These are phyloP conservation scores for Panicum virgatum DNA, from an alignment of 202 grass and related monocot genomes.

Conservation along the genomic window DNA sequence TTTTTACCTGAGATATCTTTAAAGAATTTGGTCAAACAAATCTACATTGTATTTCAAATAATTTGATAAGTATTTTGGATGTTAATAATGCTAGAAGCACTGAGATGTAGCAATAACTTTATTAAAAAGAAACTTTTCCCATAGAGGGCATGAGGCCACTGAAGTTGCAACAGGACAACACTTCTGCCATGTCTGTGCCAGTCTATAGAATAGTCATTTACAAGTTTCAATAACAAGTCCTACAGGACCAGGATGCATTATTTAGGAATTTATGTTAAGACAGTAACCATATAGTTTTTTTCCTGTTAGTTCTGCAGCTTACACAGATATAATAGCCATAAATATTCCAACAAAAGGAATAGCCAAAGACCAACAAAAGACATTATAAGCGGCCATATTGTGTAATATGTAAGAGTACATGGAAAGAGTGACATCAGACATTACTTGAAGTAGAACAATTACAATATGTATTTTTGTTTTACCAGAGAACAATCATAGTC, in stretches of 20 bases:
- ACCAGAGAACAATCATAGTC: neutral
- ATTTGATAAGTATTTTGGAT: slow-evolving; percentile 19
- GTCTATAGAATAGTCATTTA: neutral
- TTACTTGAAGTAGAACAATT: neutral
- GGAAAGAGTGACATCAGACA: neutral
- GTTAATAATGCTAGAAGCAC: slow-evolving; percentile 5
- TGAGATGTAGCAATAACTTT: neutral
- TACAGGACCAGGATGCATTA: slow-evolving; percentile 16
- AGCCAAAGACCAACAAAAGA: neutral
- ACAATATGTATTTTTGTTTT: neutral
- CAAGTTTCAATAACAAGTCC: neutral
- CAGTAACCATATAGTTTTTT: neutral
- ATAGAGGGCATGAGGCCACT: neutral
- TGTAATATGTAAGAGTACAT: neutral
- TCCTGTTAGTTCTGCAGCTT: slow-evolving; percentile 26
- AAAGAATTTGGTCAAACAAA: too few relatives aligned
- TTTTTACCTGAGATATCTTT: neutral
- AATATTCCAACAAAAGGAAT: slow-evolving; percentile 17
- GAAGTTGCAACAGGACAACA: neutral
- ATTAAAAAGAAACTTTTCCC: neutral
- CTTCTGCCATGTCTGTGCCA: neutral
- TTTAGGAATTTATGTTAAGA: slow-evolving; percentile 14
- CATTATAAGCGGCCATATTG: neutral
- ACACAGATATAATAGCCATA: slow-evolving; percentile 12
- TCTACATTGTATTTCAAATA: slow-evolving; percentile 14